Evolutionary conservation across 2,329 filamentous ascomycete species (phyloP).

Genomic region (Pseudogymnoascus sp.): DNA sequence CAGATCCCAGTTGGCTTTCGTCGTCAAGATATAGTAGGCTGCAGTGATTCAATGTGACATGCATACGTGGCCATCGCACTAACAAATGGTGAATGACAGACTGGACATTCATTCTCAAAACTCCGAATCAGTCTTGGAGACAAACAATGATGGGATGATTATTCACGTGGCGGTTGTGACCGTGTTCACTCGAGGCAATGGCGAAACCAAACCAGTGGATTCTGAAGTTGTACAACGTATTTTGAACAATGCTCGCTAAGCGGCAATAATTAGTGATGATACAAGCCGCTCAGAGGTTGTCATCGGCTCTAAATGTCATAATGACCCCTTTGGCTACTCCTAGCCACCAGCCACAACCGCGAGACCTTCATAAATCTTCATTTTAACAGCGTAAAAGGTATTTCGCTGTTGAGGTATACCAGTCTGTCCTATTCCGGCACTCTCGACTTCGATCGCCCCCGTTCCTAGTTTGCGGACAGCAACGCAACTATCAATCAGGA

Average conservation of each 20-base stretch:
- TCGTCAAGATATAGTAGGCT: background rate
- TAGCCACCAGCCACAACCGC: slow-evolving; percentile 68
- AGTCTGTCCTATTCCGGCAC: slow-evolving; percentile 46
- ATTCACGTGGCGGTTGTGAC: background rate
- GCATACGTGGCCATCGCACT: slow-evolving; percentile 1
- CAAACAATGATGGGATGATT: slow-evolving; percentile 1
- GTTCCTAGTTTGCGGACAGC: slow-evolving; percentile 81
- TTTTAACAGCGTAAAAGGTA: slow-evolving; percentile 81
- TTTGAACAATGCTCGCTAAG: slow-evolving; percentile 2
- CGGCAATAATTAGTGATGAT: slow-evolving; percentile 8
- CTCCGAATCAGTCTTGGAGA: background rate
- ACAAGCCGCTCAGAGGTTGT: background rate
- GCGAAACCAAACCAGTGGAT: background rate
- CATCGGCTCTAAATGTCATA: background rate
- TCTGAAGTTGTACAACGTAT: slow-evolving; percentile 1
- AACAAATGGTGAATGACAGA: slow-evolving; percentile 6
- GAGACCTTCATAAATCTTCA: slow-evolving; percentile 86
- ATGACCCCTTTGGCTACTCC: background rate
- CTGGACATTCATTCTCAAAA: background rate
- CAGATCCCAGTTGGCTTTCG: background rate
- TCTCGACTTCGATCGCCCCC: slow-evolving; percentile 84
- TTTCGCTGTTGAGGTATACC: slow-evolving; percentile 41
- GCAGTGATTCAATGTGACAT: slow-evolving; percentile 4
- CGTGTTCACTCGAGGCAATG: background rate
- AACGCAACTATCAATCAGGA: slow-evolving; percentile 81